Evolutionary conservation across 73 alveolate genomes (phyloP).

Genomic region (Symbiodinium pilosum): DNA sequence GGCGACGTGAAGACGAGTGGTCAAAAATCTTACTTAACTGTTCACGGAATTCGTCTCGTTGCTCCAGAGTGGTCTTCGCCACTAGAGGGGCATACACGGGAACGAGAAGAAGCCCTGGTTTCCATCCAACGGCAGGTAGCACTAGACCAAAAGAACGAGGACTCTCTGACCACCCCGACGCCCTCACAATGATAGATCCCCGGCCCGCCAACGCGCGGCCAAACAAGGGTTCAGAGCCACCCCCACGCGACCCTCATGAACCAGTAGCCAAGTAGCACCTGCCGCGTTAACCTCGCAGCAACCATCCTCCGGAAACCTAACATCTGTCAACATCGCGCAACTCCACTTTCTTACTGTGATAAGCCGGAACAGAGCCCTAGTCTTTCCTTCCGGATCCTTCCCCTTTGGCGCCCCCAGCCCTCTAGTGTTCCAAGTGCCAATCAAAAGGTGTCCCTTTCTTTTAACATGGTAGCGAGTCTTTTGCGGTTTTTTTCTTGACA

Average conservation of each 20-base stretch:
- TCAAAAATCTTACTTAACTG: background rate
- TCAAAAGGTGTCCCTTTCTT: background rate
- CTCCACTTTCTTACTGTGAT: background rate
- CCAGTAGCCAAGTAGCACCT: background rate
- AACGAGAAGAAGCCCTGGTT: background rate
- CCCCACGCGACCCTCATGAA: background rate
- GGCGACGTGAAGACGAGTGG: background rate
- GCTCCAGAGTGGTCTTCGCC: background rate
- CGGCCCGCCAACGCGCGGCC: background rate
- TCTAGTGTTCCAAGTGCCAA: background rate
- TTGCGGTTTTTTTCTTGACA: too few relatives aligned
- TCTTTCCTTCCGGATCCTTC: background rate
- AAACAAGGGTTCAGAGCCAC: background rate
- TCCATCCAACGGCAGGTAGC: background rate
- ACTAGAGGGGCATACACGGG: constrained; percentile 8
- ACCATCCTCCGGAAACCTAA: background rate
- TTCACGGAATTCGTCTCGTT: background rate
- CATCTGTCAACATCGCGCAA: background rate
- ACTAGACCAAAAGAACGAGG: background rate
- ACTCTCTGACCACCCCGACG: background rate
- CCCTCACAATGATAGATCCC: background rate
- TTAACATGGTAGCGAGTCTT: too few relatives aligned
- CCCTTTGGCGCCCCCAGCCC: constrained; percentile 17
- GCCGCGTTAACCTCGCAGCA: background rate
- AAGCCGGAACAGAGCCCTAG: background rate